A percentile compares a stretch with the other conserved stretches of the same genome.
These are phyloP conservation scores for Tetrahymena thermophila DNA, from an alignment of 73 alveolate genomes.

Conservation along the genomic window DNA sequence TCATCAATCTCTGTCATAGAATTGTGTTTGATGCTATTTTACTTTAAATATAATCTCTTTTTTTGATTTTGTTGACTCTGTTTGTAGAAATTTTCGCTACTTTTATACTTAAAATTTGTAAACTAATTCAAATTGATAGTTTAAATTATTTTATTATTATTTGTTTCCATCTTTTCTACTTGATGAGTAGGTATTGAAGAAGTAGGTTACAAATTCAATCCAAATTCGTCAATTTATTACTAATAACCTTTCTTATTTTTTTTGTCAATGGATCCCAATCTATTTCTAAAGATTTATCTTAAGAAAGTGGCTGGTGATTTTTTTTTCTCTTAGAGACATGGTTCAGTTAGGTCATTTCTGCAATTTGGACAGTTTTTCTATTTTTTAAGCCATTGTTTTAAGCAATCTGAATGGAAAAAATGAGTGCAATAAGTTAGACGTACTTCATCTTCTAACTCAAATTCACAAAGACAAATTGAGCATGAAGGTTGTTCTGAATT, in stretches of 20 bases:
- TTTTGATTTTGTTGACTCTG: neutral
- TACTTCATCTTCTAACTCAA: neutral
- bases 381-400: conserved; percentile 27
- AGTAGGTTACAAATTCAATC: neutral
- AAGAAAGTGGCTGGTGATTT: neutral
- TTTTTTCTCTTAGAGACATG: neutral
- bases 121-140: neutral
- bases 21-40: neutral
- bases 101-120: neutral
- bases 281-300: neutral
- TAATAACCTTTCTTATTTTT: neutral
- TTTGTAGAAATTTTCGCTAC: neutral
- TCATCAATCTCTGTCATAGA: neutral
- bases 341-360: conserved; percentile 6
- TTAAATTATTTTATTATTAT: too few relatives aligned
- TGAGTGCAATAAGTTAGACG: conserved; percentile 28
- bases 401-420: conserved; percentile 18
- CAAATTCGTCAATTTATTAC: neutral
- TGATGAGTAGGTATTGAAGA: neutral
- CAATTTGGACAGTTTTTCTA: conserved; percentile 18
- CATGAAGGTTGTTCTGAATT: neutral
- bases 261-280: neutral
- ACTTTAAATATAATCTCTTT: neutral
- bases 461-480: neutral
- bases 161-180: neutral